phyloP scores from a whole-genome alignment of 345 rosid genomes.

The Citrus glauca region DNA sequence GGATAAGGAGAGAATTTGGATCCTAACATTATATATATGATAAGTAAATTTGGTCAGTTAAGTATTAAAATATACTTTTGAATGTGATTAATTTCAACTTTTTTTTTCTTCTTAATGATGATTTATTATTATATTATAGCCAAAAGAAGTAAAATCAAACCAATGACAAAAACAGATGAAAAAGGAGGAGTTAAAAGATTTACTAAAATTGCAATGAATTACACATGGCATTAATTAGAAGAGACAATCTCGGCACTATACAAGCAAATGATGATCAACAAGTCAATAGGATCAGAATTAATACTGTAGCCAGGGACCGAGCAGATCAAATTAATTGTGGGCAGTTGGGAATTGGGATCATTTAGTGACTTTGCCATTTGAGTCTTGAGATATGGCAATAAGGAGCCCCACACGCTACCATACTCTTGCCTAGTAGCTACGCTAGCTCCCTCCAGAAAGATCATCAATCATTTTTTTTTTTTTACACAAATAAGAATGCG shows the following conservation, averaged over 20 bases:
- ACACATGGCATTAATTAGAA: background rate
- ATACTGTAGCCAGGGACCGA: background rate
- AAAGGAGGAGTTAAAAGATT: background rate
- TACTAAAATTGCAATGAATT: background rate
- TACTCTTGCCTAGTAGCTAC: too few species aligned
- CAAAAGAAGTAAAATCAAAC: too few species aligned
- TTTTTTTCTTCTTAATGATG: too few species aligned
- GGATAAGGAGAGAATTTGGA: accelerated
- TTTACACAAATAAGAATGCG: too few species aligned
- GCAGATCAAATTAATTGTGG: slow-evolving; percentile 1
- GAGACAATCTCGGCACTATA: slow-evolving; percentile 3
- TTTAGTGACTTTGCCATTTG: background rate
- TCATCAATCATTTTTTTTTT: too few species aligned
- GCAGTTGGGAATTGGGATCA: background rate
- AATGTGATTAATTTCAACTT: too few species aligned
- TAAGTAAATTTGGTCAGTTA: too few species aligned
- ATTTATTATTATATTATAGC: too few species aligned
- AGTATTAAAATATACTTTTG: too few species aligned
- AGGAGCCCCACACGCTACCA: background rate
- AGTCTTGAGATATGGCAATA: background rate
- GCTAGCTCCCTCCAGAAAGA: too few species aligned
- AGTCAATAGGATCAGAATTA: background rate
- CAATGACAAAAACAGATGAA: background rate
- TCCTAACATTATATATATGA: too few species aligned
- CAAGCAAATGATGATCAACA: background rate